Conservation (phyloP, 2,329 filamentous ascomycete species). For the Monosporascus sp. region DNA sequence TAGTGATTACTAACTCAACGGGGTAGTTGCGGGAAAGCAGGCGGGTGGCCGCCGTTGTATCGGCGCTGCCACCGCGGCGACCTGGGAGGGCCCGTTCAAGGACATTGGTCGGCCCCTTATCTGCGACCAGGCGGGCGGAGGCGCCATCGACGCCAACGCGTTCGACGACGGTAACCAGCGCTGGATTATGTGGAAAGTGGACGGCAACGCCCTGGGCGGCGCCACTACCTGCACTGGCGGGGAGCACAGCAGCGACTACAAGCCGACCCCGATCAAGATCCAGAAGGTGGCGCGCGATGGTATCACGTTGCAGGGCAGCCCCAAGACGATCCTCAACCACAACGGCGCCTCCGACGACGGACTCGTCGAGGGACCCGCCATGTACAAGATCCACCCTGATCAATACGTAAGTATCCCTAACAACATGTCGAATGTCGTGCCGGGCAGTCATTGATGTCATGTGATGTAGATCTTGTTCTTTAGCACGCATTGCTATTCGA, state of each 20-base stretch:
- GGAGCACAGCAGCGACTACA: constrained; percentile 16
- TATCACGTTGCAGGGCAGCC: constrained; percentile 16
- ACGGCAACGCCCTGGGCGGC: constrained; percentile 25
- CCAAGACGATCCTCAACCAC: constrained; percentile 23
- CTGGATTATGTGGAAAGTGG: constrained; percentile 27
- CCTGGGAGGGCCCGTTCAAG: constrained; percentile 20
- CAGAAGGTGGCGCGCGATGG: constrained; percentile 23
- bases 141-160: constrained; percentile 24
- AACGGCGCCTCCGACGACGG: constrained; percentile 21
- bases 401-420: constrained; percentile 10
- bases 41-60: constrained; percentile 24
- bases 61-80: constrained; percentile 20
- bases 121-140: constrained; percentile 21
- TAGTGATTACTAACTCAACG: background rate
- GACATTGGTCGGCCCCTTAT: constrained; percentile 17
- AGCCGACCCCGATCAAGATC: constrained; percentile 23
- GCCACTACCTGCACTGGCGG: constrained; percentile 24
- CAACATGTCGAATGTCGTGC: too few relatives aligned
- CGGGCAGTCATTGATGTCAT: too few relatives aligned
- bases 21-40: constrained; percentile 14
- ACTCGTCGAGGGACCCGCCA: constrained; percentile 22
- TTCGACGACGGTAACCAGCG: constrained; percentile 24
- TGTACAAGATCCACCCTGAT: constrained; percentile 21
- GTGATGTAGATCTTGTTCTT: constrained; percentile 17
- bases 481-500: constrained; percentile 25